phyloP scores from a whole-genome alignment of 208 protist species.

The Crithidia thermophila region DNA sequence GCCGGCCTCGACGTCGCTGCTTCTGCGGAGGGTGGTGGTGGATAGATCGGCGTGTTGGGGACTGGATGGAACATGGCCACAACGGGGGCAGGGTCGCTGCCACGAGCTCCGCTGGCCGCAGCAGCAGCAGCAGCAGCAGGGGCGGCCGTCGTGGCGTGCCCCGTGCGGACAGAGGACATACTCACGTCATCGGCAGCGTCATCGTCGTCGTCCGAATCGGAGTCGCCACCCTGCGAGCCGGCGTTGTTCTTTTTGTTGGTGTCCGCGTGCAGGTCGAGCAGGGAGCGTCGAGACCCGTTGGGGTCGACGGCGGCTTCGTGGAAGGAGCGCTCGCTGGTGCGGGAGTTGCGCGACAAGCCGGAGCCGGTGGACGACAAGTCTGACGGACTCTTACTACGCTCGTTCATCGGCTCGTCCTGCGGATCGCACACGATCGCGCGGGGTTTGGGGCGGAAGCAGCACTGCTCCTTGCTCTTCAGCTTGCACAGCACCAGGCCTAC shows the following conservation, averaged over 20 bases:
- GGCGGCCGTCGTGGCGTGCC: too few species aligned
- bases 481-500: constrained; percentile 8
- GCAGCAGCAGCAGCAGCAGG: too few species aligned
- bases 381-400: constrained; percentile 5
- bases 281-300: background rate
- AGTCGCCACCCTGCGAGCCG: too few species aligned
- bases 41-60: too few species aligned
- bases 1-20: too few species aligned
- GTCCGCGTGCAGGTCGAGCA: constrained; percentile 2
- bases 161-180: background rate
- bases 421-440: background rate
- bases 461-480: constrained; percentile 16
- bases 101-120: too few species aligned
- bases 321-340: constrained; percentile 12
- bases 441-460: constrained; percentile 15
- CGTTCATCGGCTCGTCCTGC: too few species aligned
- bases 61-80: too few species aligned
- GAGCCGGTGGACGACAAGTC: background rate
- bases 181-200: background rate
- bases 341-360: background rate
- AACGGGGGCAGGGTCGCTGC: too few species aligned
- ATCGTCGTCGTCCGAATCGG: background rate
- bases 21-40: too few species aligned
- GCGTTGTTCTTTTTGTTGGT: background rate
- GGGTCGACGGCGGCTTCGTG: constrained; percentile 14